Conservation (phyloP, 768 basidiomycete species). For the Pisolithus tinctorius region DNA sequence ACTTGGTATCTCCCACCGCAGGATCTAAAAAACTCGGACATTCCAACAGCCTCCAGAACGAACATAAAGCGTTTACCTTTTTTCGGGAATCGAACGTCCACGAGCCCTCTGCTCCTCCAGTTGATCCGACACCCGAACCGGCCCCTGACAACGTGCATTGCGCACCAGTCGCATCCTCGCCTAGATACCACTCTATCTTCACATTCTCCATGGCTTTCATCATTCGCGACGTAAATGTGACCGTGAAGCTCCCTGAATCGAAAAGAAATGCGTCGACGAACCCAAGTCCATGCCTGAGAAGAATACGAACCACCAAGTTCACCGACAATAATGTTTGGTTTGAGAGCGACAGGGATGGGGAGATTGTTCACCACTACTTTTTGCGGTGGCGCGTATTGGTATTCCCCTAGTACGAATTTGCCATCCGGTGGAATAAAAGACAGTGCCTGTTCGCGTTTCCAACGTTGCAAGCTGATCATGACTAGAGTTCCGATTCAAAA, state of each 20-base stretch:
- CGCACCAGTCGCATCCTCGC: slow-evolving; percentile 63
- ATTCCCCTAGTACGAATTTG: slow-evolving; percentile 76
- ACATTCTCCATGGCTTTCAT: slow-evolving; percentile 66
- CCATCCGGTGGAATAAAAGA: slow-evolving; percentile 96
- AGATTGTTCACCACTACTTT: slow-evolving; percentile 35
- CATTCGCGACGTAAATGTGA: slow-evolving; percentile 58
- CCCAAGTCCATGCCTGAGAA: not conserved
- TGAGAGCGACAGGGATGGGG: slow-evolving; percentile 47
- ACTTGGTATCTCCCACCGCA: slow-evolving; percentile 74
- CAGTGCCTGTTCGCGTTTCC: slow-evolving; percentile 66
- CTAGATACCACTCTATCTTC: slow-evolving; percentile 66
- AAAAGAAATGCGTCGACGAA: not conserved
- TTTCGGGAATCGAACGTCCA: slow-evolving; percentile 77
- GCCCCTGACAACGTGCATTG: slow-evolving; percentile 64
- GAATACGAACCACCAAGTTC: slow-evolving; percentile 25
- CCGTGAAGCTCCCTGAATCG: slow-evolving; percentile 47
- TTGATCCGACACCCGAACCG: slow-evolving; percentile 38
- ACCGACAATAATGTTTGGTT: slow-evolving; percentile 30
- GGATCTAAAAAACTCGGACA: slow-evolving; percentile 35
- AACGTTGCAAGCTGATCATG: slow-evolving; percentile 61
- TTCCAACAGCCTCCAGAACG: not conserved
- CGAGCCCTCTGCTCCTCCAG: slow-evolving; percentile 44
- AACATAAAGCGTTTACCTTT: slow-evolving; percentile 35
- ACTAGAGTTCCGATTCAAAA: not conserved
- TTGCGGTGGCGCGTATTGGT: slow-evolving; percentile 53